Base-by-base conservation (phyloP, 345 rosid species). In the Heritiera littoralis region DNA sequence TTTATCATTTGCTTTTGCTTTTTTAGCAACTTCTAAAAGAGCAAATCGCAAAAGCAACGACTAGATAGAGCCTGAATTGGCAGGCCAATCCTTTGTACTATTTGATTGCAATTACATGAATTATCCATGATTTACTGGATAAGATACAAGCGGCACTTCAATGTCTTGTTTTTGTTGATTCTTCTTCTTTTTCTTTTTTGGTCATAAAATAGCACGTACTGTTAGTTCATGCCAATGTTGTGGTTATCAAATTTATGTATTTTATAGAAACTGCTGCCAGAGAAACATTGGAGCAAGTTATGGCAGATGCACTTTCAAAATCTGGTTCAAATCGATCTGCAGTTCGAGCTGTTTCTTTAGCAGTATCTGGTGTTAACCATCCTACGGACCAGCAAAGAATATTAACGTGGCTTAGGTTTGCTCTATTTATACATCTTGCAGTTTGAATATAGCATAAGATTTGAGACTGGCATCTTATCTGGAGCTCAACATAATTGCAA, bases 281-380 rank as follows among this genome's bases (percentile, higher is more conserved):
- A 86, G 91, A 90, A 81, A 93, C 95, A 20, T 80, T 95, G 77
- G 97, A 93, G 87, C 86, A 89, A 66, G 95, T 95, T 78, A 92
- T 95, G 88, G 89, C 92, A 6, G 95, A 92, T 79, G 94, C 94
- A 30, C 97, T 95, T 83, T 71, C 75, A 66, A 86, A 89, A 67
- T 84, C 96, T 13, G 95, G 91, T 69, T 91, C 88, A 43, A 85
- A 77, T 73, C 85, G 89, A 70, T 89, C 95, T 68, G 87, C 89
- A 35, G 98, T 95, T 54, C 87, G 86, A 5, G 94, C 95, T 84
- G 97, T 95, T 71, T 95, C 97, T 84, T 89, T 95, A 80, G 97
- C 94, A 3, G 95, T 96, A 65, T 92, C 99, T 64, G 99, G 98
- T 80, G 99, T 96, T 40, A 93, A 96, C 78, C 98, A 92, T 83